phyloP scores from a whole-genome alignment of 2,329 filamentous ascomycete genomes.

The Fusarium nematophilum region DNA sequence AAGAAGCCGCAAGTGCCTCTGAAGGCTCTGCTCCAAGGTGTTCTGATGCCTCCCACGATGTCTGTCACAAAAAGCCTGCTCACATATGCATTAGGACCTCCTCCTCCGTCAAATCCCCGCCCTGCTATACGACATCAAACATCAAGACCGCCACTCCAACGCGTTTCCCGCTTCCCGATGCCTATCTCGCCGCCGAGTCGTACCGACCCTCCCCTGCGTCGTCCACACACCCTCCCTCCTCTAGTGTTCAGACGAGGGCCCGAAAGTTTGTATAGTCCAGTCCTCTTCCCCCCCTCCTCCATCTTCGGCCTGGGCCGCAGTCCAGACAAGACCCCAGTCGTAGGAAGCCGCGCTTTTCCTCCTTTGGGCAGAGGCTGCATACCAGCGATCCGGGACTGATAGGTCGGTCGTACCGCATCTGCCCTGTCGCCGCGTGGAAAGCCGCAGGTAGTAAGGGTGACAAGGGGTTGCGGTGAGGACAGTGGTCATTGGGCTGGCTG shows the following conservation, averaged over 20 bases:
- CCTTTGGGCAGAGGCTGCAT: slow-evolving; percentile 25
- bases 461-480: slow-evolving; percentile 7
- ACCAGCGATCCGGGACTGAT: slow-evolving; percentile 26
- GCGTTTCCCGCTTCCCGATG: slow-evolving; percentile 22
- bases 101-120: slow-evolving; percentile 1
- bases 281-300: too few species aligned
- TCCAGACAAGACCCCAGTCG: neutral
- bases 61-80: neutral
- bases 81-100: neutral
- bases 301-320: slow-evolving; percentile 10
- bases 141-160: neutral
- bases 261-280: slow-evolving; percentile 21
- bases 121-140: slow-evolving; percentile 6
- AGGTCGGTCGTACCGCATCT: slow-evolving; percentile 18
- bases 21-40: too few species aligned
- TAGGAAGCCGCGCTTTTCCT: slow-evolving; percentile 15
- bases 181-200: neutral
- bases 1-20: neutral
- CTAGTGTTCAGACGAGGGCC: slow-evolving; percentile 4
- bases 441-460: slow-evolving; percentile 6
- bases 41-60: too few species aligned
- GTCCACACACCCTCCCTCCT: neutral
- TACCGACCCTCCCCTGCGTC: neutral
- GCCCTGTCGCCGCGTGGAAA: slow-evolving; percentile 23
- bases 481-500: slow-evolving; percentile 12